Evolutionary conservation across 768 basidiomycete genomes (phyloP), one percentile per base, ranked within the genome.

Genomic region (Hortiboletus campestris): DNA sequence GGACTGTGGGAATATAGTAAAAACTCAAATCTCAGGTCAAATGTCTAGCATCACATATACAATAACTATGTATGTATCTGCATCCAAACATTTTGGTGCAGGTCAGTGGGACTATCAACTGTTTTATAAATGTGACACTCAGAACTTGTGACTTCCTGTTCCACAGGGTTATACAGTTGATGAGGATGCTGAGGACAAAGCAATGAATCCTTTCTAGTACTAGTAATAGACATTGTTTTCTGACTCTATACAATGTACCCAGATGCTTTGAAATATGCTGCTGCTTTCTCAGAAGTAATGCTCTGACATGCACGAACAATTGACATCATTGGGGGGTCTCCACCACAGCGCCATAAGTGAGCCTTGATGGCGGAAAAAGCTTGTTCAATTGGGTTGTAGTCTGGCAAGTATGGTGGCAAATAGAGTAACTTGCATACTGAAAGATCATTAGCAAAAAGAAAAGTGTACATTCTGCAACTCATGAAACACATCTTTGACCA

Each of bases 381-480:
- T 73, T 70, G 25, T 42, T 51, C 28, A 2, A 49, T 51, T 1
- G 17, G 74, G 38, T 75, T 71, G 11, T 52, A 56, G 11, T 56
- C n/a, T 0, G 40, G 50, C 1, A 19, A 56, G 44, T 52, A 58
- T 0, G 71, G 71, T 0, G 67, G 68, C 1, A 74, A 51, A 43
- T 56, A 72, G 20, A 68, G 60, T 6, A 70, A 64, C 10, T 61
- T 65, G 32, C 63, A 70, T 0, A 61, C 66, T 63, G 45, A 14
- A 6, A 4, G 7, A 22, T 47, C 11, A 53, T n/a, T n/a, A n/a
- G n/a, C n/a, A n/a, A n/a, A n/a, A n/a, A n/a, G 32, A 17, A 28
- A 7, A 28, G 6, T 6, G 31, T 20, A 6, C 17, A 4, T 8
- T 14, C n/a, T n/a, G 1, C 1, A 20, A 46, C 14, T 49, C n/a